These are phyloP conservation scores for Millerozyma miso DNA, from an alignment of 805 yeast species.

Conservation along the genomic window DNA sequence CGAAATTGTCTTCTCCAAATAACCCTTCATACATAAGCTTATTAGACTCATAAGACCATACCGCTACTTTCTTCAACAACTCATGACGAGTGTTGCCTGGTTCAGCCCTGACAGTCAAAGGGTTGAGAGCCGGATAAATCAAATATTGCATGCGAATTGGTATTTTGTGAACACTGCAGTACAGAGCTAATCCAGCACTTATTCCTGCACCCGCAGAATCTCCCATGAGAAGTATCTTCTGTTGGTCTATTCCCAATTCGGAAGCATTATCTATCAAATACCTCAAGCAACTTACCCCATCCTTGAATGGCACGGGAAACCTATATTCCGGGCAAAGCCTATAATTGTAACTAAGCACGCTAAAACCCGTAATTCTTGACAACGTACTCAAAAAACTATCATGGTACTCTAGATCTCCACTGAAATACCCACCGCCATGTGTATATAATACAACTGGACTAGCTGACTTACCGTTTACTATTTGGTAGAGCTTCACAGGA, in stretches of 20 bases:
- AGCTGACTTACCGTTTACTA: not conserved
- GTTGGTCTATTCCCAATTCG: not conserved
- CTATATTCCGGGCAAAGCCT: not conserved
- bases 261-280: not conserved
- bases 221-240: not conserved
- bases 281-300: not conserved
- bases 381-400: not conserved
- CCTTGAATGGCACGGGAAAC: not conserved
- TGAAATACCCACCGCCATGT: not conserved
- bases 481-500: not conserved
- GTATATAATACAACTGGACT: not conserved
- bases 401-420: not conserved
- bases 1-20: not conserved
- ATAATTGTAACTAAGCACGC: not conserved
- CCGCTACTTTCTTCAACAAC: not conserved
- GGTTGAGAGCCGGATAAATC: not conserved
- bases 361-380: not conserved
- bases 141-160: not conserved
- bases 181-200: not conserved
- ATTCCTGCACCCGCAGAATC: not conserved
- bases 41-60: not conserved
- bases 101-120: not conserved
- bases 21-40: not conserved
- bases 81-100: not conserved
- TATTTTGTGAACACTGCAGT: not conserved